Conservation (phyloP, 169 alveolate species). For the Eimeria zaria region DNA sequence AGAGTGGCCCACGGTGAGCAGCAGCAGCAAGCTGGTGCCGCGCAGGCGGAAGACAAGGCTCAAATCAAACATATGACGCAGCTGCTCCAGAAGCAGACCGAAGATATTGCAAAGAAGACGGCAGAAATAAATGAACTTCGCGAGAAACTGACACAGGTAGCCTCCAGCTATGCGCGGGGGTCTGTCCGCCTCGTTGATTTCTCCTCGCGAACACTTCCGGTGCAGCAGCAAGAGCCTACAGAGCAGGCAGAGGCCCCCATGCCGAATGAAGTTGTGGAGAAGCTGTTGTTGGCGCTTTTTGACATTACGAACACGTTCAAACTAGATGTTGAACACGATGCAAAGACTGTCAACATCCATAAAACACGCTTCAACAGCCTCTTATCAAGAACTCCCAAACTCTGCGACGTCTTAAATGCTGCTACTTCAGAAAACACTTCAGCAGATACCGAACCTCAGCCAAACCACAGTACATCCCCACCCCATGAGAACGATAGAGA, state of each 20-base stretch:
- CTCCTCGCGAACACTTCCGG: neutral
- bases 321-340: slow-evolving; percentile 10
- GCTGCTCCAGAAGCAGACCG: slow-evolving; percentile 22
- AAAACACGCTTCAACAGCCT: neutral
- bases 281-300: neutral
- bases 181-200: neutral
- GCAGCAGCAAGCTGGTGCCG: slow-evolving; percentile 1
- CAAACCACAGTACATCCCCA: neutral
- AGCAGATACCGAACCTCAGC: neutral
- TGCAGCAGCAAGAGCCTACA: neutral
- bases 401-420: neutral
- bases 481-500: neutral
- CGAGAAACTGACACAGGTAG: neutral
- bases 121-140: slow-evolving; percentile 16
- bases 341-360: neutral
- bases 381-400: neutral
- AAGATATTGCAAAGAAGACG: neutral
- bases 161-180: neutral
- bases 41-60: slow-evolving; percentile 11
- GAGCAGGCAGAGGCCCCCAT: neutral
- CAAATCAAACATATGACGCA: slow-evolving; percentile 4
- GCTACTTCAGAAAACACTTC: neutral
- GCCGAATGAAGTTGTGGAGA: neutral
- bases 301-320: neutral
- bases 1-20: neutral